Evolutionary conservation across 495 filamentous ascomycete species (phyloP), one percentile per base, ranked within the genome.

Genomic region (Tuber indicum): DNA sequence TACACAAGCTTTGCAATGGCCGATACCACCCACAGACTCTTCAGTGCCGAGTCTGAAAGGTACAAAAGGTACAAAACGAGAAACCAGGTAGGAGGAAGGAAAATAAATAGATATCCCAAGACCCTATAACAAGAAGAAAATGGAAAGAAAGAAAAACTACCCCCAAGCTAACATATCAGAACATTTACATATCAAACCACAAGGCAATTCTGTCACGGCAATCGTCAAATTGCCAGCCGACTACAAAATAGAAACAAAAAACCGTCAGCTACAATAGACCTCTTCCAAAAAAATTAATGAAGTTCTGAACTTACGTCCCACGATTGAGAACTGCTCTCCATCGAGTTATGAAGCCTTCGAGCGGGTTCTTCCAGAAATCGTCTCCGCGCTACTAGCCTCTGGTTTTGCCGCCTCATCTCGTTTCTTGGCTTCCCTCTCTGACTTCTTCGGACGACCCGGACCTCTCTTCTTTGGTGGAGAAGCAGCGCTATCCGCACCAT

Each of bases 401-500:
- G 79, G 78, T 44, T 76, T 80, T 74, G 75, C 78, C 17, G 78
- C 77, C 39, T 72, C 80, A 70, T 82, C 81, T 69, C 73, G 73
- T 74, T 81, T 81, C 70, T 73, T 81, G n/a, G 81, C 76, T 76
- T 82, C 77, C 23, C 70, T 76, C 66, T 75, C 81, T 41, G 76
- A 75, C 71, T 83, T 83, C 83, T 88, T 88, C 16, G 87, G 86
- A 44, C 85, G 84, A 23, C 86, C 86, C 41, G 84, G 83, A 19
- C 84, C 86, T 74, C 85, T 85, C 79, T 86, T 87, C 75, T 83
- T 83, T 69, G 71, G 76, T 39, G 52, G 71, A 21, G 77, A 71
- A 41, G 71, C 74, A n/a, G 43, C 70, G 32, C 76, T 77, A 47
- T 73, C 79, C 44, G 78, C 78, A 52, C 81, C 82, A 52, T 78